Percentiles rank a stretch among this genome's conserved stretches.
phyloP scores from a whole-genome alignment of 257 asterid species.

The Solanum chiquidenum region DNA sequence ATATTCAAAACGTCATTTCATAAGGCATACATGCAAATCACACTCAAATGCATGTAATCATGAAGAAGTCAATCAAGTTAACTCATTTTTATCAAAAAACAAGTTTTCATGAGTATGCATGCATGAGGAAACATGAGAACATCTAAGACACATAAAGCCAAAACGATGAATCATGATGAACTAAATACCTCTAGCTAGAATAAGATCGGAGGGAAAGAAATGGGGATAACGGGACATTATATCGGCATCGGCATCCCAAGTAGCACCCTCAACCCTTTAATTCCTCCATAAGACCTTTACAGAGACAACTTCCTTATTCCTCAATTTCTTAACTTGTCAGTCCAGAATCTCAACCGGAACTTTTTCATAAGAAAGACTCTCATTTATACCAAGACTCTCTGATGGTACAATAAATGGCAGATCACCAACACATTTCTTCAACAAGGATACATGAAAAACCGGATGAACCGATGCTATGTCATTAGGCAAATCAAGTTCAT shows the following conservation, averaged over 20 bases:
- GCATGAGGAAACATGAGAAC: neutral
- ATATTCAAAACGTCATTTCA: neutral
- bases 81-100: neutral
- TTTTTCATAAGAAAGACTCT: neutral
- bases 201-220: neutral
- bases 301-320: neutral
- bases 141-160: neutral
- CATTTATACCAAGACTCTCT: too few relatives aligned
- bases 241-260: neutral
- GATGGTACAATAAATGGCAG: neutral
- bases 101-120: neutral
- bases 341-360: neutral
- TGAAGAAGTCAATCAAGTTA: neutral
- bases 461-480: neutral
- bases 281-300: neutral
- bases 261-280: neutral
- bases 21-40: neutral
- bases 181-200: neutral
- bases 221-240: neutral
- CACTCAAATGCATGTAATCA: neutral
- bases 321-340: neutral
- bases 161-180: neutral
- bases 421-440: neutral
- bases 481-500: neutral
- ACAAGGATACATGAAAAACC: neutral